phyloP scores from a whole-genome alignment of 306 rosid species.

The Clitoria ternatea region DNA sequence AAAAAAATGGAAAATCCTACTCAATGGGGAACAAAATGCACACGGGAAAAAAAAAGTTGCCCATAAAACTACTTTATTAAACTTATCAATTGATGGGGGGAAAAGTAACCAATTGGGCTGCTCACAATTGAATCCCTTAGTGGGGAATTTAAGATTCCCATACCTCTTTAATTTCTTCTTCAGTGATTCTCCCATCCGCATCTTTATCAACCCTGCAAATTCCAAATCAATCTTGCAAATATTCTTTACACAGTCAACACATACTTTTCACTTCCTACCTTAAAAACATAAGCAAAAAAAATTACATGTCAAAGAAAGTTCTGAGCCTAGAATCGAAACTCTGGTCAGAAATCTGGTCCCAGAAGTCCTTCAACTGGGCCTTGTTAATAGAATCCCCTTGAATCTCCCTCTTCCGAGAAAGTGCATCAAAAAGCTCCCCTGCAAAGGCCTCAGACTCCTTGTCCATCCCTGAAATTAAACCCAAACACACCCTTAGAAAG shows the following conservation, averaged over 20 bases:
- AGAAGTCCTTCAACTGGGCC: conserved; percentile 56
- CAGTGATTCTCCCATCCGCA: conserved; percentile 68
- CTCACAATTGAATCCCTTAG: not conserved
- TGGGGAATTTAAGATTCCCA: conserved; percentile 1
- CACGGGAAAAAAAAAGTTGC: conserved; percentile 7
- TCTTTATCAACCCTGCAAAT: conserved; percentile 72
- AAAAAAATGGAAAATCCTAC: conserved; percentile 8
- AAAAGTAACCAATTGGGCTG: not conserved
- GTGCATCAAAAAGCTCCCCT: conserved; percentile 54
- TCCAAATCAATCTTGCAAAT: conserved; percentile 15
- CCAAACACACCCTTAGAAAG: not conserved
- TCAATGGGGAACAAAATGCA: not conserved
- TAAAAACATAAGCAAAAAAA: not conserved
- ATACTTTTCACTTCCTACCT: not conserved
- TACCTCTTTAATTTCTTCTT: conserved; percentile 63
- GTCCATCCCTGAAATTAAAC: conserved; percentile 50
- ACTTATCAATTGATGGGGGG: not conserved
- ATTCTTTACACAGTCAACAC: conserved; percentile 17
- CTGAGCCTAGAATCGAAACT: conserved; percentile 65
- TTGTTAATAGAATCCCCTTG: conserved; percentile 44
- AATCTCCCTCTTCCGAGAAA: conserved; percentile 42
- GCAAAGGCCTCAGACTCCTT: conserved; percentile 63
- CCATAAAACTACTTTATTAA: not conserved
- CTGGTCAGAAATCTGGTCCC: conserved; percentile 68
- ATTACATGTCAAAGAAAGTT: conserved; percentile 73